Percentiles rank a stretch among this genome's conserved stretches.
phyloP scores from a whole-genome alignment of 2,329 filamentous ascomycete genomes.

The Diaporthe longicolla region DNA sequence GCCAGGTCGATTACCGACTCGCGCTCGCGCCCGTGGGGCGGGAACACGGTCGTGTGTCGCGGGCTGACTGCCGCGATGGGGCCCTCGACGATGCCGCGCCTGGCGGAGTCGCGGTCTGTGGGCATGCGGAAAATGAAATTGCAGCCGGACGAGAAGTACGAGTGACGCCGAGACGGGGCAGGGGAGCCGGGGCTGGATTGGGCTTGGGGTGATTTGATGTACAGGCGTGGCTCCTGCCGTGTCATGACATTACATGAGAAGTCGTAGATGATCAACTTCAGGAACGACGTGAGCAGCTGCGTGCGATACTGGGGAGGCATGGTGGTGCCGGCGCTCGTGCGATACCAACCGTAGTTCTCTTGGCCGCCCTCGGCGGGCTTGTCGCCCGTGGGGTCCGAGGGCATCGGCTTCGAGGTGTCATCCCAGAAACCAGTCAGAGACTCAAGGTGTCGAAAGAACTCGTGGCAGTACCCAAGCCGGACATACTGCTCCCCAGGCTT shows the following conservation, averaged over 20 bases:
- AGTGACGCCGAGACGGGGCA: slow-evolving; percentile 54
- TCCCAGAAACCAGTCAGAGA: slow-evolving; percentile 73
- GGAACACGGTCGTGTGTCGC: slow-evolving; percentile 68
- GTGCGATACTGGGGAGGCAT: slow-evolving; percentile 73
- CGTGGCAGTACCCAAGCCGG: slow-evolving; percentile 74
- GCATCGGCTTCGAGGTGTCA: slow-evolving; percentile 64
- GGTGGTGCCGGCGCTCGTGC: slow-evolving; percentile 65
- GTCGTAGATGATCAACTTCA: slow-evolving; percentile 76
- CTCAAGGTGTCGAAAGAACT: slow-evolving; percentile 76
- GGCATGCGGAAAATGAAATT: slow-evolving; percentile 74
- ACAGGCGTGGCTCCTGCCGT: slow-evolving; percentile 71
- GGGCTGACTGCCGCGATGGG: slow-evolving; percentile 73
- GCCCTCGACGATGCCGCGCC: slow-evolving; percentile 72
- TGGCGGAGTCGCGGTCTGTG: slow-evolving; percentile 70
- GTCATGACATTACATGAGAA: slow-evolving; percentile 75
- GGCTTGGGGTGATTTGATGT: slow-evolving; percentile 60
- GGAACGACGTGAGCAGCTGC: slow-evolving; percentile 69
- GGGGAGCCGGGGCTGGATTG: slow-evolving; percentile 44
- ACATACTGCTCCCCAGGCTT: slow-evolving; percentile 67
- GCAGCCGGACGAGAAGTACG: slow-evolving; percentile 72
- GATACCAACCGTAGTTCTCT: slow-evolving; percentile 52
- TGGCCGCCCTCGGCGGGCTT: slow-evolving; percentile 43
- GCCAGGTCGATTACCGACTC: slow-evolving; percentile 75
- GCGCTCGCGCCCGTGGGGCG: slow-evolving; percentile 55
- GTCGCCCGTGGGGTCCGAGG: slow-evolving; percentile 35